Evolutionary conservation across 306 rosid genomes (phyloP).

Genomic region (Malus fusca): DNA sequence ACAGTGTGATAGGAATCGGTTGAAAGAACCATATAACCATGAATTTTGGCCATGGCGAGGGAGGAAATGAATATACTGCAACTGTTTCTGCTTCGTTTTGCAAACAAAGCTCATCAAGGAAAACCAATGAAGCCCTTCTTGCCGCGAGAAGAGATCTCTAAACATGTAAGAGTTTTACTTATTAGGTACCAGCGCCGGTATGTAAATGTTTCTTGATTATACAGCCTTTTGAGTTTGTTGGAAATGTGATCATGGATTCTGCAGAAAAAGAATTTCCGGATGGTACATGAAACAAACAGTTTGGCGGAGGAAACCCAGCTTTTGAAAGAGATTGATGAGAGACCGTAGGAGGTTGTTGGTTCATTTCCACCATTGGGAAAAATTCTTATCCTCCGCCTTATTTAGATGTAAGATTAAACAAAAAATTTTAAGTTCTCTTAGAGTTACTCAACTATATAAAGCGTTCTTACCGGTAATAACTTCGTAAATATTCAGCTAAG

Average conservation of each 20-base stretch:
- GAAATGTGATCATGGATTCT: neutral
- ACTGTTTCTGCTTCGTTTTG: slow-evolving; percentile 7
- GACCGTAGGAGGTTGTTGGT: neutral
- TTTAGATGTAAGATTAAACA: too few species aligned
- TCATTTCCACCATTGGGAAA: too few species aligned
- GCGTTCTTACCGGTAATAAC: too few species aligned
- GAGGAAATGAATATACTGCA: neutral
- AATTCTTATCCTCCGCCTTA: too few species aligned
- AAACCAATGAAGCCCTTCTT: neutral
- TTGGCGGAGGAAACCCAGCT: slow-evolving; percentile 28
- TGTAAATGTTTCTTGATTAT: neutral
- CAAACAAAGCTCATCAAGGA: slow-evolving; percentile 11
- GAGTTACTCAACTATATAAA: too few species aligned
- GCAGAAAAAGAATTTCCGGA: slow-evolving; percentile 23
- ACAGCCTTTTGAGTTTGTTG: neutral
- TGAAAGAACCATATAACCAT: neutral
- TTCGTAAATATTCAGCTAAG: too few species aligned
- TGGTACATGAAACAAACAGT: slow-evolving; percentile 18
- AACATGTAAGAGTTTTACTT: slow-evolving; percentile 5
- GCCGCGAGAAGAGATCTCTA: slow-evolving; percentile 11
- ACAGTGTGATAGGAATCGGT: neutral
- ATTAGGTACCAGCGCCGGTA: too few species aligned
- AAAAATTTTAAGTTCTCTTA: too few species aligned
- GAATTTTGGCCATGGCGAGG: neutral
- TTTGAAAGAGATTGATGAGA: slow-evolving; percentile 14